Base-by-base conservation (phyloP, 2,329 filamentous ascomycete species). In the Diaporthe velutina region DNA sequence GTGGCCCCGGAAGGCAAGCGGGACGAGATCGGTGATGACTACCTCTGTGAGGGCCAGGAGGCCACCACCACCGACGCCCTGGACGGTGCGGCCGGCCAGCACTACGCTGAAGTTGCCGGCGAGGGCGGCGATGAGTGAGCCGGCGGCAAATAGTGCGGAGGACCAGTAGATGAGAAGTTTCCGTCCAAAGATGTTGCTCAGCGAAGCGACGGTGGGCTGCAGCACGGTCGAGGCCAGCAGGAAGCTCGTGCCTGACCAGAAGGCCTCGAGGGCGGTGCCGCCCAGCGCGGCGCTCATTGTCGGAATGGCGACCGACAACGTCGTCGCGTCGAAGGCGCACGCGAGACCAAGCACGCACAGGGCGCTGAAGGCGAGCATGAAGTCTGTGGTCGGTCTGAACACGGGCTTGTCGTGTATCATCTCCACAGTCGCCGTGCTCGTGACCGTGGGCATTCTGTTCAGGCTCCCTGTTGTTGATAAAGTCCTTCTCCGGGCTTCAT, bases 241-340 rank as follows among this genome's bases (percentile, higher is more conserved):
- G 77, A 93, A 95, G 22, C 90, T 91, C 6, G 93, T 94, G 2
- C 92, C 93, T 17, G 91, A 89, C 93, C 92, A 94, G 79, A 94
- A 94, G 0, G 91, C 90, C 82, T 94, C 86, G 42, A 91, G 87
- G 13, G 88, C 89, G 0, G 85, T 86, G 57, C 89, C 89, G 38
- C 84, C 77, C 9, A 92, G 84, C 28, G 86, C 86, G 10, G 81
- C 77, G n/a, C 88, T 86, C 74, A 91, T 89, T 54, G 85, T 86
- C 6, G 86, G 88, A 42, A 93, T 82, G 5, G 92, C 91, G 9
- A 93, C 90, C 5, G 90, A 91, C 70, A 93, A 85, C 5, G 89
- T 92, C 1, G 91, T 93, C 5, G 91, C 91, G 80, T 93, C 92
- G 38, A 93, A 84, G 17, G 92, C 90, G 2, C 91, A 89, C 83